These are phyloP conservation scores for Fusarium sp. DNA, from an alignment of 2,329 filamentous ascomycete species.

Conservation along the genomic window DNA sequence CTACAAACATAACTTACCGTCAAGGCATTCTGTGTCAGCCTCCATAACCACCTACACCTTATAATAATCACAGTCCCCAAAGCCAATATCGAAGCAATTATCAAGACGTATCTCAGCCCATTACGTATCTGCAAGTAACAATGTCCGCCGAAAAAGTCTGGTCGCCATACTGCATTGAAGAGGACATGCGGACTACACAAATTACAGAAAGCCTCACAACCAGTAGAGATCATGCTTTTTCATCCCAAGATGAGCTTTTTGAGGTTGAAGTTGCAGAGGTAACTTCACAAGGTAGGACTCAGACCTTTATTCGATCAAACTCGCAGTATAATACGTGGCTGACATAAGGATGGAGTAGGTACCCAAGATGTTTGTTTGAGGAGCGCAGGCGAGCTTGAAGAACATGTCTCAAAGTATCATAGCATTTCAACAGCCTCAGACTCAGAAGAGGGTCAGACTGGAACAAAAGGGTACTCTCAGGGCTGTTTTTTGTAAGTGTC, in stretches of 20 bases:
- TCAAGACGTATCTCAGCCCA: too few relatives aligned
- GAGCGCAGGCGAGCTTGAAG: background rate
- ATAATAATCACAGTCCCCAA: too few relatives aligned
- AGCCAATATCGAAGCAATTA: too few relatives aligned
- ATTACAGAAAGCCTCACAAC: background rate
- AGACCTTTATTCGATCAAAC: too few relatives aligned
- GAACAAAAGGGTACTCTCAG: background rate
- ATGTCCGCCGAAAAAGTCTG: background rate
- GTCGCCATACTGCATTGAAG: background rate
- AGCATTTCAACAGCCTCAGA: background rate
- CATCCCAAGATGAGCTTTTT: background rate
- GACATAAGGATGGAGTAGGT: too few relatives aligned
- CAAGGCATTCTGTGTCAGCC: background rate
- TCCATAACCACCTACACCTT: background rate
- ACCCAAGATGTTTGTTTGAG: background rate
- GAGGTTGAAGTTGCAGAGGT: background rate
- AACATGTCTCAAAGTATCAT: background rate
- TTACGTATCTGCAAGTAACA: too few relatives aligned
- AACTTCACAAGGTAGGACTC: background rate
- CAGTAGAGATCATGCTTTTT: background rate
- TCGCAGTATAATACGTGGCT: too few relatives aligned
- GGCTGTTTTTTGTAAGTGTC: background rate
- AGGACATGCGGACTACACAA: background rate
- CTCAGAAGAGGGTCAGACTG: background rate
- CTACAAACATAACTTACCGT: background rate